phyloP scores from a whole-genome alignment of 345 rosid species.

The Acer saccharum region DNA sequence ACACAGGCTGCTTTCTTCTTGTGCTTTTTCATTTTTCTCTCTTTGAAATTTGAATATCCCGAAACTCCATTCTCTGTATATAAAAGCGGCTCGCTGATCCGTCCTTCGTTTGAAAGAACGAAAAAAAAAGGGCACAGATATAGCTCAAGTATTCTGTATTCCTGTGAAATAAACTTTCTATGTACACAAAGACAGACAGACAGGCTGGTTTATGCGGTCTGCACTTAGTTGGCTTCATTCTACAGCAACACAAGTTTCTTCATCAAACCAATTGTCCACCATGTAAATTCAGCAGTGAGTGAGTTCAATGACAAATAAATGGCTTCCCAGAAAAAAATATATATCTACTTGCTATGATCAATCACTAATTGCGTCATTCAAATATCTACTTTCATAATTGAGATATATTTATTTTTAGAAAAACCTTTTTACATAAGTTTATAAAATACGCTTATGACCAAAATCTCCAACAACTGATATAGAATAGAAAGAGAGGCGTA shows the following conservation, averaged over 20 bases:
- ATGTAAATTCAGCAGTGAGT: not conserved
- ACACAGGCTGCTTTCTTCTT: conserved; percentile 17
- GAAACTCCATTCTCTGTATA: conserved; percentile 42
- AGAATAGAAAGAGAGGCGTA: too few relatives aligned
- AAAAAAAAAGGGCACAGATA: conserved; percentile 33
- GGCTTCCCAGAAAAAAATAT: not conserved
- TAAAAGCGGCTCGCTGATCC: conserved; percentile 33
- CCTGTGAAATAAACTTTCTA: conserved; percentile 31
- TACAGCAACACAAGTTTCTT: not conserved
- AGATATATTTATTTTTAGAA: too few relatives aligned
- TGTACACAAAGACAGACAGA: conserved; percentile 15
- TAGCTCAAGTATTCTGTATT: conserved; percentile 27
- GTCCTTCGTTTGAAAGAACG: conserved; percentile 19
- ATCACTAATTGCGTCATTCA: too few relatives aligned
- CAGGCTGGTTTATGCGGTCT: conserved; percentile 4
- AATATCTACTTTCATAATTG: too few relatives aligned
- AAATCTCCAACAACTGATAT: too few relatives aligned
- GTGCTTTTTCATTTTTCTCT: conserved; percentile 20
- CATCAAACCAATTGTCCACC: not conserved
- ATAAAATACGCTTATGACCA: too few relatives aligned
- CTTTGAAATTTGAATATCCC: conserved; percentile 7
- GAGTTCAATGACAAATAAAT: conserved; percentile 2
- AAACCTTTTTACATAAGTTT: too few relatives aligned
- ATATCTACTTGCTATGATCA: too few relatives aligned
- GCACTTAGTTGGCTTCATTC: conserved; percentile 10